Percentiles rank a stretch among this genome's conserved stretches.
phyloP scores from a whole-genome alignment of 2,329 filamentous ascomycete genomes.

The Herpotrichia juniperi region DNA sequence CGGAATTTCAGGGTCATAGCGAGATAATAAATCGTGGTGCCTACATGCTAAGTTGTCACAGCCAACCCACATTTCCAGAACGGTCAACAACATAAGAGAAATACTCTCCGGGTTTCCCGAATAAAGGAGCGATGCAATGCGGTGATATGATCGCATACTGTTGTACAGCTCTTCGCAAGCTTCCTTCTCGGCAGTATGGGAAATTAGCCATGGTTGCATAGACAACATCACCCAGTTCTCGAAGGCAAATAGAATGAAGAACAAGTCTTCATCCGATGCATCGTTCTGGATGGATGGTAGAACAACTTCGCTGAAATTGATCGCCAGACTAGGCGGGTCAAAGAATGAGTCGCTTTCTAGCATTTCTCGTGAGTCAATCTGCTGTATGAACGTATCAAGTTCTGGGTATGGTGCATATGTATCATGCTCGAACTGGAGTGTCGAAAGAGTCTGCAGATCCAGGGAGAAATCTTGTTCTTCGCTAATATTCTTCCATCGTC shows the following conservation, averaged over 20 bases:
- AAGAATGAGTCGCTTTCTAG: too few relatives aligned
- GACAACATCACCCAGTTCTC: conserved; percentile 57
- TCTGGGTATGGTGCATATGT: too few relatives aligned
- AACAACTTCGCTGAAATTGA: too few relatives aligned
- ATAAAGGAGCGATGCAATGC: conserved; percentile 39
- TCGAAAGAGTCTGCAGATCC: too few relatives aligned
- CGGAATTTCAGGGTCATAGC: conserved; percentile 57
- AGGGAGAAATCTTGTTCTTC: too few relatives aligned
- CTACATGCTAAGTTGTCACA: conserved; percentile 56
- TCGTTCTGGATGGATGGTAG: too few relatives aligned
- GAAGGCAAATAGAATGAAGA: conserved; percentile 46
- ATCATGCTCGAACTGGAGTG: too few relatives aligned
- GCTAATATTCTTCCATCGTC: too few relatives aligned
- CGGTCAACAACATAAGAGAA: conserved; percentile 63
- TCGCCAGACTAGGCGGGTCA: too few relatives aligned
- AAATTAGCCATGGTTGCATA: conserved; percentile 48
- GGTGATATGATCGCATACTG: conserved; percentile 23
- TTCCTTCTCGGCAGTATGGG: conserved; percentile 18
- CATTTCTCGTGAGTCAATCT: too few relatives aligned
- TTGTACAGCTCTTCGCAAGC: conserved; percentile 30
- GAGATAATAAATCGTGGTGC: conserved; percentile 48
- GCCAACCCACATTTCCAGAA: conserved; percentile 65
- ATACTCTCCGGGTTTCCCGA: conserved; percentile 49
- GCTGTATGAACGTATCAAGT: too few relatives aligned
- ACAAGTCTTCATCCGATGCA: too few relatives aligned